Evolutionary conservation across 2,329 filamentous ascomycete genomes (phyloP), one percentile per base, ranked within the genome.

Genomic region (Xylariaceae sp.): DNA sequence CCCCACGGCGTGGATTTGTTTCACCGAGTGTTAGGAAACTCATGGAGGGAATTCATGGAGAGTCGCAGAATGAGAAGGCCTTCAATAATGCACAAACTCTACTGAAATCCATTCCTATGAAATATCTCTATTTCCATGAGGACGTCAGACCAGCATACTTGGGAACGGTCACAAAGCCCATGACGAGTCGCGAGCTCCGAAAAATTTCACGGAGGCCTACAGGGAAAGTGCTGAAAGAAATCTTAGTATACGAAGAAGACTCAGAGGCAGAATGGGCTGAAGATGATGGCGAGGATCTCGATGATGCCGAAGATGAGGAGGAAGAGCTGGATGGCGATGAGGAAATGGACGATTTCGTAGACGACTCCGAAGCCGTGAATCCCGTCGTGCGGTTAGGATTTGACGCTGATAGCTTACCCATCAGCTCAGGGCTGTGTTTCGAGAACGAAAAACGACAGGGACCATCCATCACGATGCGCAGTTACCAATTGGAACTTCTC

Each of bases 261-360:
- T 93, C 89, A 2, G 90, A 95, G 72, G 89, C 84, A 4, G 90
- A 94, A 71, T 95, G 90, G 90, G 81, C 86, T 52, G 88, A 92
- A 69, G 89, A 91, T 59, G 65, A 87, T 17, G 81, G 82, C 23
- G 81, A 80, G 50, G 78, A 81, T 23, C 61, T 72, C 62, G 82
- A 80, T 10, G 83, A 85, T 61, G 81, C 84, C 56, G 83, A 85
- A 35, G 88, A 88, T 30, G 88, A 89, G 49, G 86, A 88, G 53
- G 81, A 90, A 2, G 86, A 85, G 11, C 82, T 87, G 2, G 78
- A 87, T 30, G 87, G 88, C 17, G 86, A 88, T 13, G 88, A 90
- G 63, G 92, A 95, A 61, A 88, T 96, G 86, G 90, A 91, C 3
- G 92, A 86, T 15, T 97, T 97, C 69, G 78, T 97, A 1, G 92